Percentiles rank a stretch among this genome's conserved stretches.
phyloP scores from a whole-genome alignment of 202 grass and related monocot species.

The Carex arenaria region DNA sequence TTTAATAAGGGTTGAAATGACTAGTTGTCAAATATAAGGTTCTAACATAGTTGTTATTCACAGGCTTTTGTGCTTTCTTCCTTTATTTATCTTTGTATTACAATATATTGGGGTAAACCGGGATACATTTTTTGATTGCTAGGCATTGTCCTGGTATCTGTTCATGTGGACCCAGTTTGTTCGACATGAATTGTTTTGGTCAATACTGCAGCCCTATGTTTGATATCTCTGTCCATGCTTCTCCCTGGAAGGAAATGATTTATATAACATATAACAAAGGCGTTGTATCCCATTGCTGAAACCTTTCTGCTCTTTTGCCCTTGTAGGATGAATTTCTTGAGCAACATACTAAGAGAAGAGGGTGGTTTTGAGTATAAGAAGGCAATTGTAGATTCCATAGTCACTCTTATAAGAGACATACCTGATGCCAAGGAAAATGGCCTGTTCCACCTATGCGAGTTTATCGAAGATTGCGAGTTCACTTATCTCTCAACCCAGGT shows the following conservation, averaged over 20 bases:
- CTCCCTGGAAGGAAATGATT: background rate
- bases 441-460: constrained; percentile 98
- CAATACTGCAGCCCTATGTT: background rate
- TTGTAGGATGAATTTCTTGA: constrained; percentile 97
- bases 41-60: background rate
- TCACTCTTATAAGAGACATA: constrained; percentile 97
- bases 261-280: background rate
- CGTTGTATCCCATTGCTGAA: background rate
- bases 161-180: background rate
- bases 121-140: background rate
- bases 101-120: background rate
- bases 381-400: constrained; percentile 95
- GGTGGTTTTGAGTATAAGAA: constrained; percentile 99
- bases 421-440: constrained; percentile 98
- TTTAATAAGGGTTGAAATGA: background rate
- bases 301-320: constrained; percentile 23
- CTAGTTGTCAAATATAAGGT: background rate
- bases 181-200: background rate
- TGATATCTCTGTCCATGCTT: background rate
- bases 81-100: background rate
- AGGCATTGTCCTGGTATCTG: background rate
- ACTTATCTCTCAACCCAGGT: constrained; percentile 99
- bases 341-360: constrained; percentile 96
- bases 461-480: constrained; percentile 99
- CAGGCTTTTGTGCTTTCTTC: background rate